Base-by-base conservation (phyloP, 1,139 yeast genomes). In the Kodamaea sp. region DNA sequence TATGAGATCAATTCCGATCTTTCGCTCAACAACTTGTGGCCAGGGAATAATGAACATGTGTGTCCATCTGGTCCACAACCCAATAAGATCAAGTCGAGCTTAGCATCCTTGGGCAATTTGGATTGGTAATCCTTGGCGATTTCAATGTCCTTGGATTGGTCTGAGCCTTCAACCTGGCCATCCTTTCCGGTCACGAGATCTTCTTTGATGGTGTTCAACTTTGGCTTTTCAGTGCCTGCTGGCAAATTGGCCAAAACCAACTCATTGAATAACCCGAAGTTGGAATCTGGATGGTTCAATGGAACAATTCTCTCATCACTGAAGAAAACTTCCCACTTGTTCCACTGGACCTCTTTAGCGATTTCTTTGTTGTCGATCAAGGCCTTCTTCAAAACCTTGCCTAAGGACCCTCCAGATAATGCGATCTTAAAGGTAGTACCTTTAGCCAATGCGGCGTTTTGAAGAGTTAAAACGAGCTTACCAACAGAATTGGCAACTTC, bases 281-380 rank as follows among this genome's bases (percentile, higher is more conserved):
- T 83, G 35, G 88, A 81, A 51, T 83, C 89, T 3, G 78, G 75
- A 28, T 86, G 80, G 36, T 76, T 83, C 51, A 89, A 86, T 31
- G 96, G 95, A 29, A 92, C 98, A 44, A 92, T 70, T 59, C 98
- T 78, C 66, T 92, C 98, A 61, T 92, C 98, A 14, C 97, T 96
- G 67, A 92, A 90, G 61, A 87, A 92, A 38, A 92, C 79, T 55
- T 92, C 96, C 98, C 98, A 92, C 50, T 79, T 71, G 36, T 63
- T 62, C 89, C 89, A 83, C 49, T 78, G 46, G 23, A 80, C 73
- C 37, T 71, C 62, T 1, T 63, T 41, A 7, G 70, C 65, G 28
- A 73, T 56, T n/a, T 60, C 66, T 20, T 59, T 35, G 51, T 85
- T 74, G 42, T 78, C 80, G 37, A 87, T 71, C 43, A 90, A 71